Conservation (phyloP, 495 filamentous ascomycete species). For the Tuber umbilicatum region DNA sequence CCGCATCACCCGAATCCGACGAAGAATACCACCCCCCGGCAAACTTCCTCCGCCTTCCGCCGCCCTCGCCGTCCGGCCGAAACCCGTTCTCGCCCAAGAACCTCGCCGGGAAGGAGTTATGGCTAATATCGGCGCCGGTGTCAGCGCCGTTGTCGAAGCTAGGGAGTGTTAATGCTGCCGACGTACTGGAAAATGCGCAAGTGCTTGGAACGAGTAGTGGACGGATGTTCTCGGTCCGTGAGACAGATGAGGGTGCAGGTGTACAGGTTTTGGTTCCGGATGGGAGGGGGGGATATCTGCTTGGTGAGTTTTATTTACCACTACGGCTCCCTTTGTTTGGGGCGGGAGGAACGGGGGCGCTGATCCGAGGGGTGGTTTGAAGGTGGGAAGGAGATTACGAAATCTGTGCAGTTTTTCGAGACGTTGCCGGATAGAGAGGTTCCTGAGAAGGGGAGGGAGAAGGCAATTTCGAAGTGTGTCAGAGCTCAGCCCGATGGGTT, state of each 20-base stretch:
- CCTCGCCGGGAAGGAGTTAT: slow-evolving; percentile 36
- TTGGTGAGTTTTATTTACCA: slow-evolving; percentile 13
- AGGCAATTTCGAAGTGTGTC: slow-evolving; percentile 13
- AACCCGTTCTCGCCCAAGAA: slow-evolving; percentile 37
- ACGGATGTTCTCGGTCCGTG: slow-evolving; percentile 28
- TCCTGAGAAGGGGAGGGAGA: neutral
- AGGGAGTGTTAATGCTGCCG: slow-evolving; percentile 18
- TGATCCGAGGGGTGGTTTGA: slow-evolving; percentile 10
- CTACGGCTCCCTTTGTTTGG: neutral
- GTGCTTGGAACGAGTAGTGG: slow-evolving; percentile 26
- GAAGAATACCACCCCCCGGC: slow-evolving; percentile 19
- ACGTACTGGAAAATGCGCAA: slow-evolving; percentile 27
- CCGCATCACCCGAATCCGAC: neutral
- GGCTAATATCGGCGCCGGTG: slow-evolving; percentile 34
- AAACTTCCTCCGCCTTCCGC: slow-evolving; percentile 11
- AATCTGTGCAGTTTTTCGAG: slow-evolving; percentile 32
- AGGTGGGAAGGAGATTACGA: slow-evolving; percentile 21
- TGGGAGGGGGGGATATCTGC: slow-evolving; percentile 22
- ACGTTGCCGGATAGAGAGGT: slow-evolving; percentile 6
- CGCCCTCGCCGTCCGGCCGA: neutral
- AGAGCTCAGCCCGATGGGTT: slow-evolving; percentile 36
- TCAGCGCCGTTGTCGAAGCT: slow-evolving; percentile 29
- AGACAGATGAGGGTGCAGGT: slow-evolving; percentile 9
- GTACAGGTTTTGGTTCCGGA: slow-evolving; percentile 19
- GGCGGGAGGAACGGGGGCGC: neutral